These are phyloP conservation scores for Leonotis leonurus DNA, from an alignment of 257 asterid genomes.

Conservation along the genomic window DNA sequence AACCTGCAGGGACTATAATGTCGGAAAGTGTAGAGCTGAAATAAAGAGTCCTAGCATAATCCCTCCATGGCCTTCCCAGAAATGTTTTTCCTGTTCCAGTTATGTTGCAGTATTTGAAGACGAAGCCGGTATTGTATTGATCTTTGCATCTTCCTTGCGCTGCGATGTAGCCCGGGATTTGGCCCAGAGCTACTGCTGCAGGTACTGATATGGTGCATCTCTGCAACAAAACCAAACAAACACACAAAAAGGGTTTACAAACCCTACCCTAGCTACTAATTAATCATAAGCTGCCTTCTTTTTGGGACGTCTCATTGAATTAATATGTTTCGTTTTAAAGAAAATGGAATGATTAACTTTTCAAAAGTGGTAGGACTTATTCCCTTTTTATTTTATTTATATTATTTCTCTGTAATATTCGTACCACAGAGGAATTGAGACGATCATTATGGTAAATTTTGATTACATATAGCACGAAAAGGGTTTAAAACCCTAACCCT, in stretches of 20 bases:
- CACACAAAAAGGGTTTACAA: not conserved
- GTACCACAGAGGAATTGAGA: too few species aligned
- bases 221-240: not conserved
- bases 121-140: constrained; percentile 32
- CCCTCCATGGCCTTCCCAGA: constrained; percentile 43
- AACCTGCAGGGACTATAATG: constrained; percentile 23
- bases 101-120: constrained; percentile 45
- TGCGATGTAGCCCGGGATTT: constrained; percentile 27
- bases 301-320: too few species aligned
- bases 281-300: too few species aligned
- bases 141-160: constrained; percentile 35
- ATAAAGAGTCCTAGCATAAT: constrained; percentile 13
- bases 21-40: constrained; percentile 12
- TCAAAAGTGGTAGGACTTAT: too few species aligned
- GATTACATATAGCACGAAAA: too few species aligned
- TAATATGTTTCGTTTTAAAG: too few species aligned
- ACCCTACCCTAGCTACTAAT: too few species aligned
- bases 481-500: too few species aligned
- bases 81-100: constrained; percentile 37
- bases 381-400: too few species aligned
- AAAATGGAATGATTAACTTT: too few species aligned
- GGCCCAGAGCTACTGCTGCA: not conserved
- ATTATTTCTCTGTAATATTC: too few species aligned
- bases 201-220: constrained; percentile 24
- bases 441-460: too few species aligned